A percentile compares a stretch with the other conserved stretches of the same genome.
Evolutionary conservation across 257 asterid species (phyloP).

Genomic region (Przewalskia tangutica): DNA sequence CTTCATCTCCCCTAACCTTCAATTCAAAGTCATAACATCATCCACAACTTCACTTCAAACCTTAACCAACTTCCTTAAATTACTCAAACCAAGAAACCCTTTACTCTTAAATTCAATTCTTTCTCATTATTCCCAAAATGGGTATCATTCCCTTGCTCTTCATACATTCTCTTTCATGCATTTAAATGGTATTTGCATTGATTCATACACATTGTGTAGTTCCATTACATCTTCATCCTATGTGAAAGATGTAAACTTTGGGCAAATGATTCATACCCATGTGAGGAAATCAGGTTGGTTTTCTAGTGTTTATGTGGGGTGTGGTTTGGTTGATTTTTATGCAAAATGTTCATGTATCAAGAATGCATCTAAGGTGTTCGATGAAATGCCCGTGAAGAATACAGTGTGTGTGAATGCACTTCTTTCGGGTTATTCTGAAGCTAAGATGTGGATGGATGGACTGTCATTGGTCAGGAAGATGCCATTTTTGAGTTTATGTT

Average conservation of each 20-base stretch:
- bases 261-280: slow-evolving; percentile 38
- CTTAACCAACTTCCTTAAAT: slow-evolving; percentile 39
- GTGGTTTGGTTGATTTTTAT: slow-evolving; percentile 54
- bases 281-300: slow-evolving; percentile 46
- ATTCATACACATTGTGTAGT: slow-evolving; percentile 50
- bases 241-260: slow-evolving; percentile 24
- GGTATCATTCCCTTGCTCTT: slow-evolving; percentile 41
- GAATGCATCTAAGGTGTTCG: slow-evolving; percentile 58
- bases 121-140: slow-evolving; percentile 58
- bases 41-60: slow-evolving; percentile 12
- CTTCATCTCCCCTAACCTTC: slow-evolving; percentile 27
- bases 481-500: slow-evolving; percentile 27
- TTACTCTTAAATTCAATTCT: slow-evolving; percentile 21
- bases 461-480: slow-evolving; percentile 37
- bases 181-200: slow-evolving; percentile 30
- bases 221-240: slow-evolving; percentile 37
- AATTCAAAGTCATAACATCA: slow-evolving; percentile 38
- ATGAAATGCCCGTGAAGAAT: slow-evolving; percentile 72
- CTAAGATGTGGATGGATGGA: slow-evolving; percentile 54
- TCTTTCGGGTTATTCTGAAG: slow-evolving; percentile 60
- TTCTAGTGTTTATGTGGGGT: slow-evolving; percentile 62
- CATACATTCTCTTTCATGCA: slow-evolving; percentile 61
- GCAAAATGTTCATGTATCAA: slow-evolving; percentile 19
- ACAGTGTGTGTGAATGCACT: slow-evolving; percentile 64
- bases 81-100: slow-evolving; percentile 36